Conservation (phyloP, 371 early-diverging fungal genomes). For the Cokeromyces recurvatus region DNA sequence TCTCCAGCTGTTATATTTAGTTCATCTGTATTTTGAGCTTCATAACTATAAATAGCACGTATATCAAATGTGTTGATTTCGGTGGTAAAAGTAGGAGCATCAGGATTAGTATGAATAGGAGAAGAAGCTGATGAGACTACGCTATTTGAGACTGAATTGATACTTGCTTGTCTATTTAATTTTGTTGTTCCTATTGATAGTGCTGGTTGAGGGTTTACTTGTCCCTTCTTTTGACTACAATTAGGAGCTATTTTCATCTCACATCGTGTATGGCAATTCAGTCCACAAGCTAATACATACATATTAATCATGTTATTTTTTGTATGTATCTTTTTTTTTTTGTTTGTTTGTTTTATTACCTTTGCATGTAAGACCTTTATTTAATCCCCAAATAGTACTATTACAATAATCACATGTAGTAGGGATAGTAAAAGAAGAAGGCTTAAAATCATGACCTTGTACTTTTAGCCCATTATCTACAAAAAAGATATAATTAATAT, state of each 20-base stretch:
- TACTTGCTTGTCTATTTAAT: not conserved
- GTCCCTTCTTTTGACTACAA: conserved; percentile 63
- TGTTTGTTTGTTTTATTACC: too few species aligned
- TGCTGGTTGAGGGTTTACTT: conserved; percentile 44
- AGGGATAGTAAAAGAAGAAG: conserved; percentile 74
- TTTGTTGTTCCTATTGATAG: not conserved
- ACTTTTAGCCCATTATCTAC: conserved; percentile 45
- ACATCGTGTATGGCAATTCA: conserved; percentile 81
- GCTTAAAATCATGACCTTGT: conserved; percentile 66
- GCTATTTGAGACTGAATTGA: not conserved
- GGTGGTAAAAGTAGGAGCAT: not conserved
- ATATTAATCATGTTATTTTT: not conserved
- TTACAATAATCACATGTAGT: conserved; percentile 78
- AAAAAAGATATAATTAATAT: not conserved
- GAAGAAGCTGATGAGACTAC: not conserved
- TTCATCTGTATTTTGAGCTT: conserved; percentile 72
- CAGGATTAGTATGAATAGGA: not conserved
- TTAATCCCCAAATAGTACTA: conserved; percentile 72
- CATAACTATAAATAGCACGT: conserved; percentile 57
- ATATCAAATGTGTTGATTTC: not conserved
- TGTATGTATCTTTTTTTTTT: too few species aligned
- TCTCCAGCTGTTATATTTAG: conserved; percentile 67
- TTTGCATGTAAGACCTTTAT: conserved; percentile 73
- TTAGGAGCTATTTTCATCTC: conserved; percentile 81
- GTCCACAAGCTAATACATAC: conserved; percentile 61